Conservation (phyloP, 2,329 filamentous ascomycete species). For the Sclerotinia sclerotiorum region DNA sequence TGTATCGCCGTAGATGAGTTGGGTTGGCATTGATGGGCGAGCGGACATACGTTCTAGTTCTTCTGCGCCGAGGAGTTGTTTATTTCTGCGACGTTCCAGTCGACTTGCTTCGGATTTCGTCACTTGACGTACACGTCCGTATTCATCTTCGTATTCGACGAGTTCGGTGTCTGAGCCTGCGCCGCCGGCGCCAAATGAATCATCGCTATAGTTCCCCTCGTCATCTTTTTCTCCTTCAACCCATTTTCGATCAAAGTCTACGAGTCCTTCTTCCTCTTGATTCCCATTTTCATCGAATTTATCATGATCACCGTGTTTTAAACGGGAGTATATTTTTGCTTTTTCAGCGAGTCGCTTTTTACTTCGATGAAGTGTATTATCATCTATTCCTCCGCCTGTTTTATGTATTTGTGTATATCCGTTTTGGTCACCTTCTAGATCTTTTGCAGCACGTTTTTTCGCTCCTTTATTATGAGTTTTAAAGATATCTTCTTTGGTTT, state of each 20-base stretch:
- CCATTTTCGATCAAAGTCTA: conserved; percentile 98
- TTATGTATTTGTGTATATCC: conserved; percentile 60
- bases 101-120: conserved; percentile 67
- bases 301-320: conserved; percentile 86
- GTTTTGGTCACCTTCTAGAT: conserved; percentile 52
- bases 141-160: conserved; percentile 90
- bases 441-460: conserved; percentile 59
- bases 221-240: conserved; percentile 57
- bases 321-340: conserved; percentile 78
- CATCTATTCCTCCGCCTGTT: conserved; percentile 48
- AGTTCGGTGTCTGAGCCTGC: conserved; percentile 51
- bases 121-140: conserved; percentile 75
- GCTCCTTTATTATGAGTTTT: conserved; percentile 61
- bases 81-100: conserved; percentile 56
- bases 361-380: conserved; percentile 58
- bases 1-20: conserved; percentile 80
- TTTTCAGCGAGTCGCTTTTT: conserved; percentile 88
- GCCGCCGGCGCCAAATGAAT: conserved; percentile 42
- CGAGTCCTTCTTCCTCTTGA: conserved; percentile 55
- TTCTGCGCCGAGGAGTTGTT: conserved; percentile 54
- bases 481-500: conserved; percentile 69
- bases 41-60: conserved; percentile 70
- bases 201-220: not conserved
- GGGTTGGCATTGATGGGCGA: conserved; percentile 62
- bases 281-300: conserved; percentile 53